Evolutionary conservation across 116 monocot genomes (phyloP), one percentile per base, ranked within the genome.

Genomic region (Thalassia testudinum): DNA sequence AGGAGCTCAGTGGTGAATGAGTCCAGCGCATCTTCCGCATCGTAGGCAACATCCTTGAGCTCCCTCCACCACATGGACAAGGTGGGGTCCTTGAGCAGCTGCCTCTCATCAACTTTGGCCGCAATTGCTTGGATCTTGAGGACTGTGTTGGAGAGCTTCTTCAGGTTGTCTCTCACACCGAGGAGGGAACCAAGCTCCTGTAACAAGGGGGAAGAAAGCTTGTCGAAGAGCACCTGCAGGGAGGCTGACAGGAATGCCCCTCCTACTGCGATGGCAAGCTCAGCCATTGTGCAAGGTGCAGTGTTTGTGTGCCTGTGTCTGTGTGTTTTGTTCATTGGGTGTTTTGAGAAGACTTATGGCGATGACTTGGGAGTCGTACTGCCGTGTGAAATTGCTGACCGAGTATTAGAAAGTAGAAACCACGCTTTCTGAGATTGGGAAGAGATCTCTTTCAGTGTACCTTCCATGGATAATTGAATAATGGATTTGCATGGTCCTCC

Each of bases 11-110:
- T 16, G 1, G 55, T 56, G 27, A 28, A 59, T 27, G 43, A 27
- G 21, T 67, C 67, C 26, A 67, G 42, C 13, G 40, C 26, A 26
- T 67, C 67, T 17, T 67, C 59, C 0, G 59, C 52, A 12, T 67
- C 67, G 13, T 67, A 59, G 16, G 43, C 51, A 3, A 44, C 59
- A 18, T 44, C 30, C 17, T 59, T 67, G 43, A 67, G 67, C 42
- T 67, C 21, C 21, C 42, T 5, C 1, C 59, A 7, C 67, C 57
- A 66, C 1, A 26, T 43, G 8, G 45, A 1, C 14, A 43, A 7
- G 43, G 1, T 7, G 25, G 42, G 37, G 24, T 66, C 58, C 11
- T n/a, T 22, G 11, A 49, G 15, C 8, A 28, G 5, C 8, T 34
- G 47, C 51, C 21, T 1, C 42, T 24, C 58, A 23, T 57, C 65